A percentile compares a stretch with the other conserved stretches of the same genome.
Evolutionary conservation across 441 rosid genomes (phyloP).

Genomic region (Populus hybrid): DNA sequence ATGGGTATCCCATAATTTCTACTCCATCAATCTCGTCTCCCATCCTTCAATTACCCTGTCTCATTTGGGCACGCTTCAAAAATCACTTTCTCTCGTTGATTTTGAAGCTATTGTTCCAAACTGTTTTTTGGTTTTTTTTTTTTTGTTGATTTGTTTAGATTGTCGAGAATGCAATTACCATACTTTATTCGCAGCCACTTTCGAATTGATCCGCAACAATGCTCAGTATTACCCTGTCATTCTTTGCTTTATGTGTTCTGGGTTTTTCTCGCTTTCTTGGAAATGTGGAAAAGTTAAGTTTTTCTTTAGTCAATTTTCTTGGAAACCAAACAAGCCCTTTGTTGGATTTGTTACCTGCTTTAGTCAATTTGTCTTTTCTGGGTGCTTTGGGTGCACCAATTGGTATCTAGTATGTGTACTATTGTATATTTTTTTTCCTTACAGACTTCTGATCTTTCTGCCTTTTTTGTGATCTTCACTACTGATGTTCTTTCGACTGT

Average conservation of each 20-base stretch:
- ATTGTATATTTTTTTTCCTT: constrained; percentile 1
- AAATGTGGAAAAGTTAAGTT: background rate
- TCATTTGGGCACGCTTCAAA: constrained; percentile 39
- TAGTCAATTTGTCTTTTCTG: background rate
- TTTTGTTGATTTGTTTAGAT: constrained; percentile 22
- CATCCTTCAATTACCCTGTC: constrained; percentile 52
- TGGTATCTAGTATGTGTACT: constrained; percentile 58
- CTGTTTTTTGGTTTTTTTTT: background rate
- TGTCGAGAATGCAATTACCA: constrained; percentile 32
- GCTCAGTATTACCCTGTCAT: constrained; percentile 47
- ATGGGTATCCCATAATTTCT: constrained; percentile 36
- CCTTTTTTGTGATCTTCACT: no score
- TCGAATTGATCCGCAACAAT: constrained; percentile 43
- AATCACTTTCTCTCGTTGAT: background rate
- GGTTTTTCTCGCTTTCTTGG: background rate
- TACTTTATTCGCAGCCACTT: constrained; percentile 54
- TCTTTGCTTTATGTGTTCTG: background rate
- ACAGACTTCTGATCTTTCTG: no score
- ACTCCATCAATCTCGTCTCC: constrained; percentile 47
- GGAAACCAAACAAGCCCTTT: background rate
- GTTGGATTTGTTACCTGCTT: background rate
- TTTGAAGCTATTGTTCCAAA: background rate
- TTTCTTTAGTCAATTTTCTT: background rate
- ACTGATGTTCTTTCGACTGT: no score
- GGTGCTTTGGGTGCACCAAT: constrained; percentile 77